Percentiles rank a stretch among this genome's conserved stretches.
Conservation (phyloP, 768 basidiomycete genomes). For the Mycena kentingensis region DNA sequence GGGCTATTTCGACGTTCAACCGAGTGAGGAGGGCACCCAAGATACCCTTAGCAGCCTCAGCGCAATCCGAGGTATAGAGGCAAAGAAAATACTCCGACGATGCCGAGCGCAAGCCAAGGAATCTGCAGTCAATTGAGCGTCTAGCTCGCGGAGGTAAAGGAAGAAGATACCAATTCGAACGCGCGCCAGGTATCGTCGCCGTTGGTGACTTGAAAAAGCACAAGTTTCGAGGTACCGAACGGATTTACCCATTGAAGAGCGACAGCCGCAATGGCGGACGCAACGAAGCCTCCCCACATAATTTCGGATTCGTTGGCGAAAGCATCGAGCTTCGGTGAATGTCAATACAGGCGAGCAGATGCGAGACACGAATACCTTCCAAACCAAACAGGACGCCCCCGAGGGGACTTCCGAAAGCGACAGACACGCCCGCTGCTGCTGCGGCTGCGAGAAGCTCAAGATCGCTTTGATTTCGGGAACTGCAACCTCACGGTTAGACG, state of each 20-base stretch:
- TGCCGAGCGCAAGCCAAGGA: constrained; percentile 67
- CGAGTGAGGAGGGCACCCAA: constrained; percentile 67
- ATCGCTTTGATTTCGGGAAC: constrained; percentile 84
- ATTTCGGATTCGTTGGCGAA: constrained; percentile 75
- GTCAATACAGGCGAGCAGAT: not conserved
- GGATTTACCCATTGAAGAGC: constrained; percentile 83
- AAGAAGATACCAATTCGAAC: constrained; percentile 61
- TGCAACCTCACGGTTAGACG: constrained; percentile 27
- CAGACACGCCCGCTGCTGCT: constrained; percentile 83
- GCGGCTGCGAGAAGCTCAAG: constrained; percentile 81
- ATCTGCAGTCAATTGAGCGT: constrained; percentile 44
- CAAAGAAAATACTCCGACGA: constrained; percentile 51
- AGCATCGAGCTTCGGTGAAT: constrained; percentile 57
- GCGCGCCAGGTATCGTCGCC: constrained; percentile 65
- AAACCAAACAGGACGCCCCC: constrained; percentile 86
- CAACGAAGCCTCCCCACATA: constrained; percentile 87
- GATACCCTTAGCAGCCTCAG: constrained; percentile 49
- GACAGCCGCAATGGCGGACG: constrained; percentile 85
- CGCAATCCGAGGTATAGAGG: not conserved
- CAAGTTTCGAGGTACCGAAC: constrained; percentile 82
- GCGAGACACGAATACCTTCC: constrained; percentile 47
- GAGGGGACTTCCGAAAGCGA: constrained; percentile 85
- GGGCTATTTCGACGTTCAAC: constrained; percentile 63
- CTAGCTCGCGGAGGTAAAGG: no score
- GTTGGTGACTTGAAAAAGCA: constrained; percentile 73